Base-by-base conservation (phyloP, 176 grass and related monocot genomes). In the Cenchrus fungigraminus region DNA sequence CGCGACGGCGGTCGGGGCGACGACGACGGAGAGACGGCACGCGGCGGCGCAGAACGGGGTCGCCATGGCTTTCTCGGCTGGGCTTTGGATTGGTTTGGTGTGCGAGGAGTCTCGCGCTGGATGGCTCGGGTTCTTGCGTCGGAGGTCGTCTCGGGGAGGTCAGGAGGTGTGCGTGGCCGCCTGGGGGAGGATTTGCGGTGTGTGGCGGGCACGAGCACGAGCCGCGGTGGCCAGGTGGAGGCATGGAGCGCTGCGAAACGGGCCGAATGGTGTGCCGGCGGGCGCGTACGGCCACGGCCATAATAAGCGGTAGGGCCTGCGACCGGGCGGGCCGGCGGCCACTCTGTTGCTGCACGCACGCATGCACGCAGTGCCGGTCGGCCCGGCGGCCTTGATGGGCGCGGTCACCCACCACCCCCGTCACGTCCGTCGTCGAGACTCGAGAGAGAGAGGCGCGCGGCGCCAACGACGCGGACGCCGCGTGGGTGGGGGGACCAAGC, bases 11-110 rank as follows among this genome's bases (percentile, higher is more conserved):
- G 85, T 13, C 6, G 81, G 72, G 34, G 74, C 46, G 31, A 61
- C 17, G 17, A 73, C 31, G 17, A 73, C 31, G 47, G 81, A 32
- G n/a, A 86, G 55, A 45, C 88, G 88, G 70, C 83, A 86, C 15
- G 77, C 86, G 82, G 86, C 83, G 81, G 86, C 86, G 84, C 68
- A 83, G 63, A 81, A 66, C 44, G 83, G 76, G 57, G 88, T 57
- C 16, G 89, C 85, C 92, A 94, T 97, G 51, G 20, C 3, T 87
- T 65, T 65, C 61, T 54, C 79, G 46, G 50, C 45, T 62, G 52
- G 65, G 44, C 55, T 31, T 22, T 8, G 61, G 61, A 68, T 62
- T 77, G 82, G 70, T 29, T 83, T 78, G 71, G 57, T 84, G 58
- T 22, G 45, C 7, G 6, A 17, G 59, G 22, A 37, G 83, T 59